Base-by-base conservation (phyloP, 73 alveolate species). In the Paraurostyla sp. region DNA sequence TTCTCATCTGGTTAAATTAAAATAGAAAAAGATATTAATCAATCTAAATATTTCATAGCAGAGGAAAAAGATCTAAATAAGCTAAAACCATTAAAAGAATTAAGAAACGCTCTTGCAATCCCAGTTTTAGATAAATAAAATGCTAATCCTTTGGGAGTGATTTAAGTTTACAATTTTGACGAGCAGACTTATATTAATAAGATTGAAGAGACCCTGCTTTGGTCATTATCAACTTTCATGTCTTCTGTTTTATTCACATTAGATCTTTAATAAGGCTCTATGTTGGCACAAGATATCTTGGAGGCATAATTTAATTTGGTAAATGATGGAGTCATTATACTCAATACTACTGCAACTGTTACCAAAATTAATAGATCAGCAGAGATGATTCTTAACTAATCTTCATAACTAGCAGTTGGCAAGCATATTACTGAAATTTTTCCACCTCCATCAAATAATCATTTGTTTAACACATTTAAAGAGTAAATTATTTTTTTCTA, bases 361-460 rank as follows among this genome's bases (percentile, higher is more conserved):
- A 76, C 90, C 0, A 88, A 88, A 52, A 41, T 88, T 0, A 88
- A 88, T 54, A 76, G 60, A 43, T 56, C 91, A 69, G 68, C 83
- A 16, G 69, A 81, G 30, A 57, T 81, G 23, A 0, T 81, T 36
- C 22, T 54, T 29, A 56, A 81, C 60, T 27, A 4, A 11, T 2
- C 25, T 23, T 1, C 48, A 16, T 20, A 27, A 9, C 2, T 3
- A 3, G 36, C 38, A 20, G 76, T 81, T 4, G 91, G 91, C 27
- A 52, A 58, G 29, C 71, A 54, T 32, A 18, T 81, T n/a, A 25
- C 81, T n/a, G 91, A 81, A 11, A 2, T 81, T 7, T n/a, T n/a
- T n/a, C 35, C 58, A 4, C 3, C 71, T 0, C 23, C 51, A 11
- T 2, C 2, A 15, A 54, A 81, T 43, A 78, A 78, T 78, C 89